Percentiles rank a stretch among this genome's conserved stretches.
These are phyloP conservation scores for Carex littledalei DNA, from an alignment of 176 grass and related monocot genomes.

Conservation along the genomic window DNA sequence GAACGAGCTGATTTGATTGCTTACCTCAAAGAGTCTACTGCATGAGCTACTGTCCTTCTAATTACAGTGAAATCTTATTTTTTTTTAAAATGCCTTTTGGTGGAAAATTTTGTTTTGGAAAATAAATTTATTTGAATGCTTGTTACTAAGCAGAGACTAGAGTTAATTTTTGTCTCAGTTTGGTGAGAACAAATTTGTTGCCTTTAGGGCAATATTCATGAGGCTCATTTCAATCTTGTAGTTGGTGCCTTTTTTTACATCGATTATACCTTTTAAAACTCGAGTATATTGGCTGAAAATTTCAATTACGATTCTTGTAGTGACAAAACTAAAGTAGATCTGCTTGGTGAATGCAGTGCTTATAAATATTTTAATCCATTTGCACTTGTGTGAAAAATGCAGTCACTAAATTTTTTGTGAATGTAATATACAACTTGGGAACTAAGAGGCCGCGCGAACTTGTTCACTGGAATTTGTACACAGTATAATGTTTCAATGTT, in stretches of 20 bases:
- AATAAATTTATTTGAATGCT: conserved; percentile 18
- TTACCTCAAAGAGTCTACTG: conserved; percentile 56
- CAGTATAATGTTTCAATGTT: not conserved
- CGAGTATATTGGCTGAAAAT: not conserved
- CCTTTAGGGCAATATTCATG: not conserved
- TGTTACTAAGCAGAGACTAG: conserved; percentile 27
- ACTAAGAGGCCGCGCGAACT: not conserved
- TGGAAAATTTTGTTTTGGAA: conserved; percentile 17
- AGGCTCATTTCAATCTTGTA: conserved; percentile 7
- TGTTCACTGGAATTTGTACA: not conserved
- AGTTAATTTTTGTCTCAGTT: conserved; percentile 2
- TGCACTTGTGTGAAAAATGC: not conserved
- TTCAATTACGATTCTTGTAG: not conserved
- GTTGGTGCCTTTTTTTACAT: not conserved
- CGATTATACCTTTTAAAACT: not conserved
- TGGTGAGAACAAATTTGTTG: conserved; percentile 23
- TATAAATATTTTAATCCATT: not conserved
- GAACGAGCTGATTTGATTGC: conserved; percentile 65
- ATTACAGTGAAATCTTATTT: conserved; percentile 9
- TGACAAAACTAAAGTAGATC: not conserved
- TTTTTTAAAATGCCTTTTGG: not conserved
- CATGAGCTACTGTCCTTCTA: conserved; percentile 2
- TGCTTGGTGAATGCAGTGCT: not conserved
- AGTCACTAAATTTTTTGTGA: not conserved
- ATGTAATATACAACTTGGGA: not conserved